Conservation (phyloP, 2,329 filamentous ascomycete species). For the Fusarium nygamai region DNA sequence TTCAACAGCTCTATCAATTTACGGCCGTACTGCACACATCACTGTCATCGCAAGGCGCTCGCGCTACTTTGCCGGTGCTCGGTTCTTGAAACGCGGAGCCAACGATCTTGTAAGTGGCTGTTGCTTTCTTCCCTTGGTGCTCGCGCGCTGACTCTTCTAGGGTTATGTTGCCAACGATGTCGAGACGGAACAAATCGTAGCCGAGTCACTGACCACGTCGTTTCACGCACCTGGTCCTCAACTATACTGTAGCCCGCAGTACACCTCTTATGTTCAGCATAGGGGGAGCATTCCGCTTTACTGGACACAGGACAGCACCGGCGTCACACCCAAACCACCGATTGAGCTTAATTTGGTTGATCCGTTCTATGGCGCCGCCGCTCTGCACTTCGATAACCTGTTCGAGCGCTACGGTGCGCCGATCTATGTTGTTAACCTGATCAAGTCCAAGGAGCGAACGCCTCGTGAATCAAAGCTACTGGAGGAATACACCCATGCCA, state of each 20-base stretch:
- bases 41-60: conserved; percentile 94
- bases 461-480: conserved; percentile 93
- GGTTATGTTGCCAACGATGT: conserved; percentile 99
- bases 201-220: conserved; percentile 91
- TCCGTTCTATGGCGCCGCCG: conserved; percentile 93
- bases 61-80: conserved; percentile 90
- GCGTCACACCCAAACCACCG: conserved; percentile 94
- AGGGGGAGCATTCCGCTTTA: conserved; percentile 95
- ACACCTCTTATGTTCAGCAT: conserved; percentile 97
- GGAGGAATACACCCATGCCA: conserved; percentile 85
- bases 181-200: conserved; percentile 98
- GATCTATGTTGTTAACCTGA: conserved; percentile 89
- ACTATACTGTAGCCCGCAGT: conserved; percentile 87
- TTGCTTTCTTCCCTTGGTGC: neutral
- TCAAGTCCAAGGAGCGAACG: conserved; percentile 87
- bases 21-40: conserved; percentile 88
- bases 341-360: conserved; percentile 96
- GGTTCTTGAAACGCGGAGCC: conserved; percentile 92
- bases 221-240: conserved; percentile 91
- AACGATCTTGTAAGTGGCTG: conserved; percentile 74
- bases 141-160: conserved; percentile 38
- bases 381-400: conserved; percentile 92
- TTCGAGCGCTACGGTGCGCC: conserved; percentile 94
- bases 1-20: conserved; percentile 74
- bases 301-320: conserved; percentile 96